Evolutionary conservation across 768 basidiomycete genomes (phyloP), one percentile per base, ranked within the genome.

Genomic region (Mycena amicta): DNA sequence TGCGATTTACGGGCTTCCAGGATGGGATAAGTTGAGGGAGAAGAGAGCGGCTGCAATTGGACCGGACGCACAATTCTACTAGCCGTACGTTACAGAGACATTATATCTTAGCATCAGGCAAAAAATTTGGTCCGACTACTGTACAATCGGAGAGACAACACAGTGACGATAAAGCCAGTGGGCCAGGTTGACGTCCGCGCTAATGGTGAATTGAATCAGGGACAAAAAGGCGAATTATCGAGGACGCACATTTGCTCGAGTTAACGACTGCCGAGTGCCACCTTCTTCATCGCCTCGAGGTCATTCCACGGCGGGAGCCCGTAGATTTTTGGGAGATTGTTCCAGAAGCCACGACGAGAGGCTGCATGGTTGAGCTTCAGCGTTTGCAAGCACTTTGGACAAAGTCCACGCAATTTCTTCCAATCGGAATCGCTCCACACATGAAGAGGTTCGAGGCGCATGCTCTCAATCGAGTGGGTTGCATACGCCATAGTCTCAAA

Each of bases 251-350:
- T 37, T 37, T 37, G n/a, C n/a, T n/a, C n/a, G n/a, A n/a, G n/a
- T 18, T 37, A 37, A 37, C 33, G 33, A 37, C 33, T 37, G 8
- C 33, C 33, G 8, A 51, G n/a, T 28, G 58, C 53, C 1, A 37
- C 53, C 13, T 29, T 18, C 40, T 59, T 55, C 50, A 54, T 41
- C 47, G 26, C 33, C 25, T 39, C 30, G 29, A 59, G 28, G 8
- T 49, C 53, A 1, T 5, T 20, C 60, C 60, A 61, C 5, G 12
- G 26, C 13, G 60, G 56, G 1, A 62, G 52, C 26, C 52, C 56
- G 23, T 43, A 62, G 33, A 57, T 46, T 8, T 13, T 3, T 2
- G 60, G 60, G 4, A 62, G 40, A 20, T 50, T 30, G 4, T 57
- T 47, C 60, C 59, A 61, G 20, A 58, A 53, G 1, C 53, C 50